These are phyloP conservation scores for Vicia villosa DNA, from an alignment of 306 rosid genomes.

Conservation along the genomic window DNA sequence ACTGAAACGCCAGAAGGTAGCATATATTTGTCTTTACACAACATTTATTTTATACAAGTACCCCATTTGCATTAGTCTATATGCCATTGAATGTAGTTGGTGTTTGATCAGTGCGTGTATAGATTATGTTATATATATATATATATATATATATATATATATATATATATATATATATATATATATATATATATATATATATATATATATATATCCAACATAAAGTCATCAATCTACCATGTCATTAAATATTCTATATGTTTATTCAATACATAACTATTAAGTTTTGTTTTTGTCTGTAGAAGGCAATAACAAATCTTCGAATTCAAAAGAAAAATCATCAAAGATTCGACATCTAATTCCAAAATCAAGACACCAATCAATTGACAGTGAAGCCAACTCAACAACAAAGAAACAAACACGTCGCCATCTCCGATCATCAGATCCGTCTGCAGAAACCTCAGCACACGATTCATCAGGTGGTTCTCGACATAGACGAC, in stretches of 20 bases:
- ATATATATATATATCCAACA: no score
- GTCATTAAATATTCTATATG: no score
- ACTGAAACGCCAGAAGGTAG: slow-evolving; percentile 52
- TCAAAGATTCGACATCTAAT: slow-evolving; percentile 2
- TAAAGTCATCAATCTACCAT: no score
- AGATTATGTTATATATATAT: no score
- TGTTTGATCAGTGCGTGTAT: no score
- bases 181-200: no score
- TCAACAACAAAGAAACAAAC: slow-evolving; percentile 42
- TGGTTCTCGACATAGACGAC: slow-evolving; percentile 49
- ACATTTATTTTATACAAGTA: no score
- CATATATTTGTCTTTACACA: not conserved
- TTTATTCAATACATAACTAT: no score
- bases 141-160: no score
- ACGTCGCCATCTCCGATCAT: slow-evolving; percentile 51
- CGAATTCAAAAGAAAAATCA: not conserved
- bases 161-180: no score
- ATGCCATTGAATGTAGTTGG: no score
- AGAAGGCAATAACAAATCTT: not conserved
- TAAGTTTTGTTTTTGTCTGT: not conserved
- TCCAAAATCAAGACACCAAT: slow-evolving; percentile 49
- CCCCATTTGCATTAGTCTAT: no score
- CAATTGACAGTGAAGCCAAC: slow-evolving; percentile 25
- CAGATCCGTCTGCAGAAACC: slow-evolving; percentile 44
- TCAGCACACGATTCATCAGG: slow-evolving; percentile 42